Evolutionary conservation across 2,329 filamentous ascomycete species (phyloP), one percentile per base, ranked within the genome.

Genomic region (Paraphoma chrysanthemicola): DNA sequence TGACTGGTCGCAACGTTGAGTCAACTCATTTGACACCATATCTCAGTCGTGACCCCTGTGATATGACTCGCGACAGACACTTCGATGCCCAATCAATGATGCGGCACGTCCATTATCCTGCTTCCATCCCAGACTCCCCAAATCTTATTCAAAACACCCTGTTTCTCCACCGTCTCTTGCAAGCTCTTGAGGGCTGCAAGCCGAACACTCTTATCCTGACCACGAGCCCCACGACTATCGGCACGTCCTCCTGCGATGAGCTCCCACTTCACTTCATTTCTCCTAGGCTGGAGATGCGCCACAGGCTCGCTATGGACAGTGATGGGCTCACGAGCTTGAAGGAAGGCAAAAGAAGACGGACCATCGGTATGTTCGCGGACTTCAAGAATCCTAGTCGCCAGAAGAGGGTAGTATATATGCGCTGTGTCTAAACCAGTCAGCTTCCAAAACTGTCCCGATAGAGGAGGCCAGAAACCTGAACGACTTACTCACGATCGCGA

Each of bases 181-280:
- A 63, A 30, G 12, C 54, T 38, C 46, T 60, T 61, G 38, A 63
- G 38, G 8, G 60, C 60, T 42, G 45, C 51, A 18, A 63, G 36
- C 29, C 51, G 18, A 6, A 42, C 54, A 55, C 55, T 53, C 41
- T 51, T 51, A 16, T 53, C 51, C 41, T 51, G 48, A 44, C 41
- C 41, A 28, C 44, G 52, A 31, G 48, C 50, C 10, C 45, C 43
- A 46, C 53, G 49, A 16, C 47, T 44, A 17, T 56, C 47, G 1
- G 53, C 53, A 11, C 42, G 46, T n/a, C 56, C 57, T 30, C 44
- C 48, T 45, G 54, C 53, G 9, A 59, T 23, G 7, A 57, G 42
- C 43, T 54, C 49, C 54, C 64, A 63, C 11, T 48, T 51, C 9
- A 44, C 45, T 43, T 43, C 50, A 16, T 60, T 52, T 30, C 54